phyloP scores from a whole-genome alignment of 768 basidiomycete species.

The Crassisporium funariophilum region DNA sequence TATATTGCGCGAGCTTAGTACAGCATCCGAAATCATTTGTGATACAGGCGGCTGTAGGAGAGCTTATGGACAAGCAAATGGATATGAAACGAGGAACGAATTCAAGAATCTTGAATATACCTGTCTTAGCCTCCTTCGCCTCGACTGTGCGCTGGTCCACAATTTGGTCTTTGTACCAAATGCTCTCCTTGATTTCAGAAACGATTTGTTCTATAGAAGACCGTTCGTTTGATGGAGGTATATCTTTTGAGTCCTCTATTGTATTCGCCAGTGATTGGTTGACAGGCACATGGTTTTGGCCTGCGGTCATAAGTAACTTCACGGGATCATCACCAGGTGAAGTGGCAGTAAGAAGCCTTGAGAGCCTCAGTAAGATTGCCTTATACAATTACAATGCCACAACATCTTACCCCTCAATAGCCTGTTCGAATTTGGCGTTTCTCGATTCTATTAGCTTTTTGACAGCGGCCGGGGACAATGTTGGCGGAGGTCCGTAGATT shows the following conservation, averaged over 20 bases:
- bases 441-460: constrained; percentile 74
- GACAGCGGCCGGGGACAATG: constrained; percentile 56
- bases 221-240: constrained; percentile 51
- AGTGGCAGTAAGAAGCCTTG: constrained; percentile 63
- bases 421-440: constrained; percentile 62
- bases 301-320: constrained; percentile 63
- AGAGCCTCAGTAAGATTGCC: no score
- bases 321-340: constrained; percentile 60
- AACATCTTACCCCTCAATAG: constrained; percentile 70
- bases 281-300: constrained; percentile 70
- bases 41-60: constrained; percentile 62
- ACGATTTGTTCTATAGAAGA: constrained; percentile 61
- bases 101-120: constrained; percentile 33
- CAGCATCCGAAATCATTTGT: constrained; percentile 50
- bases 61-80: constrained; percentile 31
- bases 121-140: constrained; percentile 52
- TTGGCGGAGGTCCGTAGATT: constrained; percentile 28
- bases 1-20: constrained; percentile 63
- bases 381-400: no score
- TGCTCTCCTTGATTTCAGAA: constrained; percentile 53
- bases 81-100: constrained; percentile 1
- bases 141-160: constrained; percentile 54
- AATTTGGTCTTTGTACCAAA: constrained; percentile 77
- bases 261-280: constrained; percentile 42
- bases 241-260: constrained; percentile 10